Percentiles rank a stretch among this genome's conserved stretches.
Conservation (phyloP, 2,329 filamentous ascomycete genomes). For the Fusarium acutatum region DNA sequence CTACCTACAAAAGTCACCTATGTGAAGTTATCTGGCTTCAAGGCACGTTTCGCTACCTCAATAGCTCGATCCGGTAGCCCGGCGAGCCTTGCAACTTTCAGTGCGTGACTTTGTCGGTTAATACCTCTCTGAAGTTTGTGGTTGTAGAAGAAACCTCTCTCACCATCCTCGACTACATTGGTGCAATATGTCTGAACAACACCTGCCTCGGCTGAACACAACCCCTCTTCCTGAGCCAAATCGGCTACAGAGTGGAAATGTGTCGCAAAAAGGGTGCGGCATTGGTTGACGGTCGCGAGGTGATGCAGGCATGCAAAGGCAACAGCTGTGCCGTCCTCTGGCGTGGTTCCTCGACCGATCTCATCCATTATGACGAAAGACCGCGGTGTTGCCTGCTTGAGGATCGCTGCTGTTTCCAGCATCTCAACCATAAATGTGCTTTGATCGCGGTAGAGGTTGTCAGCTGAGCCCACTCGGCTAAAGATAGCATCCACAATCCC, state of each 20-base stretch:
- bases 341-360: constrained; percentile 92
- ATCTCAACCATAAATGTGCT: constrained; percentile 99
- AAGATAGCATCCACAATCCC: constrained; percentile 97
- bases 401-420: constrained; percentile 92
- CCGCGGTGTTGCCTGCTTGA: constrained; percentile 81
- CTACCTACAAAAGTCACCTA: neutral
- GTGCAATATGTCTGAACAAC: constrained; percentile 83
- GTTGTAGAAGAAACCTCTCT: constrained; percentile 82
- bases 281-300: constrained; percentile 78
- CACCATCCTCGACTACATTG: constrained; percentile 79
- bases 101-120: constrained; percentile 86
- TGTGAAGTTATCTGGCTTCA: constrained; percentile 46
- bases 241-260: constrained; percentile 91
- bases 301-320: constrained; percentile 90
- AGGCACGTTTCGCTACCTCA: constrained; percentile 68
- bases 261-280: constrained; percentile 88
- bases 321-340: constrained; percentile 89
- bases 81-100: constrained; percentile 92
- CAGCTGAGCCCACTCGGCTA: constrained; percentile 90
- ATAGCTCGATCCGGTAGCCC: constrained; percentile 81
- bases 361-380: constrained; percentile 99
- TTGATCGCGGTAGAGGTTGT: constrained; percentile 93
- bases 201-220: constrained; percentile 50
- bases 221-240: constrained; percentile 66
- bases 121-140: constrained; percentile 84